Conservation (phyloP, 371 early-diverging fungal species). For the Mucor sp. region DNA sequence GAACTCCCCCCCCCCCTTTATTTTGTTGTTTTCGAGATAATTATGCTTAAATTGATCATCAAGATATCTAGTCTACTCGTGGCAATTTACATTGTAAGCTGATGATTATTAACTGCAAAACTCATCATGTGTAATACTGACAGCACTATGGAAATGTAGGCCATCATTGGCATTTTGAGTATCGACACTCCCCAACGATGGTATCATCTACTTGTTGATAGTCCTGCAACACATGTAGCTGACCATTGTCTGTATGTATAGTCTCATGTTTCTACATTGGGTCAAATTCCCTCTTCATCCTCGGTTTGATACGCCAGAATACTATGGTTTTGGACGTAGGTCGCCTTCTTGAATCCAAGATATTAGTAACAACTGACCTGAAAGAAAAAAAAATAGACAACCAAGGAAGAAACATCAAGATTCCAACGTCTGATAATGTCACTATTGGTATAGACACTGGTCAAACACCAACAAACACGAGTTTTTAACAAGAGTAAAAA, state of each 20-base stretch:
- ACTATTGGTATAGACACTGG: conserved; percentile 33
- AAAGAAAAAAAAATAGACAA: conserved; percentile 27
- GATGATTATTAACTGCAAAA: too few relatives aligned
- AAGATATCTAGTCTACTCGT: not conserved
- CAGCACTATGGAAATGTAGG: conserved; percentile 23
- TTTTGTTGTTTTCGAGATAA: not conserved
- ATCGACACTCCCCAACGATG: conserved; percentile 42
- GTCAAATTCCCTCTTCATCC: conserved; percentile 29
- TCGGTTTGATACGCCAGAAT: conserved; percentile 34
- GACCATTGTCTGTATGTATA: not conserved
- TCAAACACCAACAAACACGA: not conserved
- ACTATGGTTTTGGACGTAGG: conserved; percentile 52
- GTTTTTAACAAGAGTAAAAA: conserved; percentile 1
- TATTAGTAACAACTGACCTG: too few relatives aligned
- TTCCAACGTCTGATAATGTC: conserved; percentile 41
- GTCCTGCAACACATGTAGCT: not conserved
- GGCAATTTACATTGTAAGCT: conserved; percentile 8
- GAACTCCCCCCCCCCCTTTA: not conserved
- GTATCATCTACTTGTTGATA: conserved; percentile 11
- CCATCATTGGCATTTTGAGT: conserved; percentile 26
- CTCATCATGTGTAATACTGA: not conserved
- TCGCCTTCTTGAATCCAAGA: not conserved
- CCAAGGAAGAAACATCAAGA: conserved; percentile 35
- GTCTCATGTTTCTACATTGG: conserved; percentile 47
- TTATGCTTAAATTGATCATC: conserved; percentile 6